A percentile compares a stretch with the other conserved stretches of the same genome.
Conservation (phyloP, 176 grass and related monocot genomes). For the Musa schizocarpa region DNA sequence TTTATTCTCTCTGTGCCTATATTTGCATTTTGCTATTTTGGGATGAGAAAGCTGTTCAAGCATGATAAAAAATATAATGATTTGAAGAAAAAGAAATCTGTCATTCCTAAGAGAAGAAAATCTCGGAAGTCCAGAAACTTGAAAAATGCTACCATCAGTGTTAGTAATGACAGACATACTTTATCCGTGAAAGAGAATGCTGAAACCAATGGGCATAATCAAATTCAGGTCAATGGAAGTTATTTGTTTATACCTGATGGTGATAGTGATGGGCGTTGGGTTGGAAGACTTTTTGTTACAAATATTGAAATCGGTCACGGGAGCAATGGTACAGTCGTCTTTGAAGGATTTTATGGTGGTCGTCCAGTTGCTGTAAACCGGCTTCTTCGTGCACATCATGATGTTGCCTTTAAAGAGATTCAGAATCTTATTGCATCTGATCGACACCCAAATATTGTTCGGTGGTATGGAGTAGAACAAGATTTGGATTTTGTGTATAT, state of each 20-base stretch:
- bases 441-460: constrained; percentile 81
- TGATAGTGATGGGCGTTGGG: constrained; percentile 42
- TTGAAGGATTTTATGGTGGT: constrained; percentile 72
- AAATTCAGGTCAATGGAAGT: constrained; percentile 7
- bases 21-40: background rate
- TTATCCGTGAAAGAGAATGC: constrained; percentile 28
- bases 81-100: constrained; percentile 32
- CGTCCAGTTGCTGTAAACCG: constrained; percentile 85
- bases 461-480: constrained; percentile 71
- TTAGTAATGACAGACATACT: constrained; percentile 12
- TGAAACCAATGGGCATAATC: constrained; percentile 36
- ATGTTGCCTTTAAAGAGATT: constrained; percentile 83
- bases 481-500: constrained; percentile 93
- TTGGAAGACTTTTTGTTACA: constrained; percentile 69
- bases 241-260: constrained; percentile 17
- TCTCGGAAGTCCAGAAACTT: constrained; percentile 34
- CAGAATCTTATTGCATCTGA: constrained; percentile 91
- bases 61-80: constrained; percentile 29
- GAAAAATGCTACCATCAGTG: constrained; percentile 12
- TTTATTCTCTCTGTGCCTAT: constrained; percentile 21
- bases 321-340: constrained; percentile 94
- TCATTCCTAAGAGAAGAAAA: constrained; percentile 69
- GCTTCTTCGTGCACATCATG: constrained; percentile 69
- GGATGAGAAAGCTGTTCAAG: constrained; percentile 30
- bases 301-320: constrained; percentile 90